These are phyloP conservation scores for Tulasnella calospora DNA, from an alignment of 768 basidiomycete genomes.

Conservation along the genomic window DNA sequence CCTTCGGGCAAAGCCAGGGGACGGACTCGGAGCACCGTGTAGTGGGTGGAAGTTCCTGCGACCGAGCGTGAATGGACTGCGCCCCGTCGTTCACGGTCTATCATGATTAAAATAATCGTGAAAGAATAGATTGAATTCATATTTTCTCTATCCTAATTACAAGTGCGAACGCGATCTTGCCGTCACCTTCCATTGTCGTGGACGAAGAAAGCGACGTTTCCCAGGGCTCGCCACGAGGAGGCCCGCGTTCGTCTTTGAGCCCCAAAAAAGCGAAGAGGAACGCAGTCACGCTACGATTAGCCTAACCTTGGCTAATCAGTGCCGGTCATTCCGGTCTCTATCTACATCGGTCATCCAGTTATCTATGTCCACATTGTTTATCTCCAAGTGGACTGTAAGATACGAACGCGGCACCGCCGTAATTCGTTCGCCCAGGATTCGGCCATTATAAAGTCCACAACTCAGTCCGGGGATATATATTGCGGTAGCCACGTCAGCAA, in stretches of 20 bases:
- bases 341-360: neutral
- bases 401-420: neutral
- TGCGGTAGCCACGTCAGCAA: neutral
- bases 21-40: no score
- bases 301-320: neutral
- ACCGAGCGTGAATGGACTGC: no score
- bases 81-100: no score
- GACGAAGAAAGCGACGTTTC: neutral
- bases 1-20: no score
- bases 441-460: neutral
- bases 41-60: no score
- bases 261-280: neutral
- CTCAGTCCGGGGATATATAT: neutral
- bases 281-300: neutral
- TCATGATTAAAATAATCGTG: no score
- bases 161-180: neutral
- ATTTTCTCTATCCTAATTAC: neutral
- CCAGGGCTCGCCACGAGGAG: constrained; percentile 6
- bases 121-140: no score
- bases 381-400: neutral
- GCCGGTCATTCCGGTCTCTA: neutral
- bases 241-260: neutral
- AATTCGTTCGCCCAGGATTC: neutral
- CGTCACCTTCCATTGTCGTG: neutral
- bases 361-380: neutral